phyloP scores from a whole-genome alignment of 768 basidiomycete species.

The Asterophora parasitica region DNA sequence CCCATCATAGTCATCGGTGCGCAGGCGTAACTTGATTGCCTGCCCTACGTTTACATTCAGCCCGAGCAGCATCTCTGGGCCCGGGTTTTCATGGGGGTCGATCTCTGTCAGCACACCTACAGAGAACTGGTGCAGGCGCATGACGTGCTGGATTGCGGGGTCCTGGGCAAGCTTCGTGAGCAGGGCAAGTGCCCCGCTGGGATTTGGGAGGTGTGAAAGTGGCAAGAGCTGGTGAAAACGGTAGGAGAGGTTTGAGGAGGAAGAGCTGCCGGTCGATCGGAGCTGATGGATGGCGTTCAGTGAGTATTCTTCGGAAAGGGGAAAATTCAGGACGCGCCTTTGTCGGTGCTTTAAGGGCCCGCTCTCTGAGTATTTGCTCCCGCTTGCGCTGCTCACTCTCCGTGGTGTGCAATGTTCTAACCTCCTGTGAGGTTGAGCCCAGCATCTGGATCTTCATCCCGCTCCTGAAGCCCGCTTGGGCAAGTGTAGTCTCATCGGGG shows the following conservation, averaged over 20 bases:
- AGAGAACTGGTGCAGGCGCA: slow-evolving; percentile 64
- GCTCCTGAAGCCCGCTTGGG: slow-evolving; percentile 51
- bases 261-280: slow-evolving; percentile 43
- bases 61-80: slow-evolving; percentile 43
- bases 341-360: slow-evolving; percentile 49
- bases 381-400: slow-evolving; percentile 55
- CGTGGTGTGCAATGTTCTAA: slow-evolving; percentile 46
- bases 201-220: slow-evolving; percentile 59
- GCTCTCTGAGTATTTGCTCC: slow-evolving; percentile 54
- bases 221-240: slow-evolving; percentile 64
- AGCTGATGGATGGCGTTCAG: slow-evolving; percentile 30
- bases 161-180: slow-evolving; percentile 62
- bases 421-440: slow-evolving; percentile 57
- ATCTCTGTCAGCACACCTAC: slow-evolving; percentile 73
- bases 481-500: slow-evolving; percentile 26
- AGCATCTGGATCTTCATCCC: slow-evolving; percentile 68
- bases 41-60: slow-evolving; percentile 61
- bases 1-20: slow-evolving; percentile 70
- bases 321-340: slow-evolving; percentile 39
- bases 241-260: slow-evolving; percentile 36
- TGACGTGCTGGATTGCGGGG: slow-evolving; percentile 64
- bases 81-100: slow-evolving; percentile 71
- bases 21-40: slow-evolving; percentile 60
- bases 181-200: slow-evolving; percentile 48
- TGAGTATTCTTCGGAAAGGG: not conserved